phyloP scores from a whole-genome alignment of 768 basidiomycete species.

The Tylopilus rubrobrunneus region DNA sequence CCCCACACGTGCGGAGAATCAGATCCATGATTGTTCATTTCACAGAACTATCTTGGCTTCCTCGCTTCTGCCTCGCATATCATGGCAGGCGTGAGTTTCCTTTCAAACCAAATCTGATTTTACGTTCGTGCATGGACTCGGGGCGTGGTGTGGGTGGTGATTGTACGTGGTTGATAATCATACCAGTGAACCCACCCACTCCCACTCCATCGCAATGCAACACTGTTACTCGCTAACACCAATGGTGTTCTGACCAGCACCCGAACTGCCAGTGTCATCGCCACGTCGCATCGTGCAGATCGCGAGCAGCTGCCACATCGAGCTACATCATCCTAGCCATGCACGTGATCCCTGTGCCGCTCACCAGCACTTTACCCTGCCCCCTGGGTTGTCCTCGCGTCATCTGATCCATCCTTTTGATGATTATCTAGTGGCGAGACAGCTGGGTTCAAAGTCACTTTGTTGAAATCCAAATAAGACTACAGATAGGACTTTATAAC shows the following conservation, averaged over 20 bases:
- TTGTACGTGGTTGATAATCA: slow-evolving; percentile 23
- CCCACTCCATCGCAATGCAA: slow-evolving; percentile 2
- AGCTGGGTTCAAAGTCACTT: background rate
- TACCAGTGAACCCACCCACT: background rate
- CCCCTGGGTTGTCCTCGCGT: slow-evolving; percentile 9
- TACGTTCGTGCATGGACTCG: slow-evolving; percentile 10
- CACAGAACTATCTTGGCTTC: slow-evolving; percentile 12
- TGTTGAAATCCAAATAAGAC: background rate
- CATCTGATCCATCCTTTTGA: slow-evolving; percentile 9
- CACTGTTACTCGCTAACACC: background rate
- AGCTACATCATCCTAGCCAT: background rate
- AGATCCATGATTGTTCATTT: slow-evolving; percentile 19
- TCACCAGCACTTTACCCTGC: slow-evolving; percentile 8
- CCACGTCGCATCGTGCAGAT: background rate
- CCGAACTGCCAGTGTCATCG: background rate
- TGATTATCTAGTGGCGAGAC: background rate
- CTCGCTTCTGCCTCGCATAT: slow-evolving; percentile 26
- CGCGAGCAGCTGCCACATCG: background rate
- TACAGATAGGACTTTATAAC: background rate
- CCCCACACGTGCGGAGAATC: slow-evolving; percentile 31
- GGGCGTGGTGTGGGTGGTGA: slow-evolving; percentile 14
- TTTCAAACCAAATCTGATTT: slow-evolving; percentile 14
- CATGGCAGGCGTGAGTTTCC: slow-evolving; percentile 18
- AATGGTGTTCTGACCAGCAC: background rate
- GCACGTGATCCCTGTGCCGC: background rate